These are phyloP conservation scores for Talaromyces sp. DNA, from an alignment of 2,329 filamentous ascomycete genomes.

Conservation along the genomic window DNA sequence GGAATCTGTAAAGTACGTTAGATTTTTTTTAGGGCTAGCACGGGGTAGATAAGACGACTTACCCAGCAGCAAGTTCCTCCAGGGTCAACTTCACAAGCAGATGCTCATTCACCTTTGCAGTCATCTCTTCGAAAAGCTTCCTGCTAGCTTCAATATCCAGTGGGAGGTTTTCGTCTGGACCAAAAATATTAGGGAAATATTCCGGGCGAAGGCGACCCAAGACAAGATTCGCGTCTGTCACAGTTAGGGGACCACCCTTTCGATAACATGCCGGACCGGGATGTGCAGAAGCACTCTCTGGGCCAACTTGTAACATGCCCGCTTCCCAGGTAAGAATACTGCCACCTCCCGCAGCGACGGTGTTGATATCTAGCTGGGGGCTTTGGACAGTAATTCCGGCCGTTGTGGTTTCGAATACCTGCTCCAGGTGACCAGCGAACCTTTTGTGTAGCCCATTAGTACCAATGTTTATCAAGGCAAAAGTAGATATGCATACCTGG, in stretches of 20 bases:
- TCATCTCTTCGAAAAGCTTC: conserved; percentile 66
- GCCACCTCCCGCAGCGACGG: not conserved
- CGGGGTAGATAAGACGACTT: not conserved
- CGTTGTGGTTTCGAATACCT: conserved; percentile 90
- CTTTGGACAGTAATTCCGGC: conserved; percentile 92
- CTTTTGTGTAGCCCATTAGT: not conserved
- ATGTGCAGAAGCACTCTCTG: conserved; percentile 1
- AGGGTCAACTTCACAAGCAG: not conserved
- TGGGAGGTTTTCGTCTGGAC: conserved; percentile 72
- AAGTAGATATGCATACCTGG: conserved; percentile 59
- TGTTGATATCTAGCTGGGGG: conserved; percentile 59
- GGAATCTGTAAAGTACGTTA: conserved; percentile 46
- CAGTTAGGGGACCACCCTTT: not conserved
- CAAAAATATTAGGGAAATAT: conserved; percentile 81
- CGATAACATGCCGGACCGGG: not conserved
- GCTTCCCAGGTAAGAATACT: not conserved
- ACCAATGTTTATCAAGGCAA: not conserved
- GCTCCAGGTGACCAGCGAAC: conserved; percentile 67
- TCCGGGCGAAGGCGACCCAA: not conserved
- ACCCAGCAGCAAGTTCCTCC: not conserved
- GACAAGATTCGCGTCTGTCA: not conserved
- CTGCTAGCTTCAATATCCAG: conserved; percentile 68
- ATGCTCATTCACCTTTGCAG: conserved; percentile 69
- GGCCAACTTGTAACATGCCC: not conserved
- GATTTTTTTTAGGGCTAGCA: too few relatives aligned